Evolutionary conservation across 768 basidiomycete genomes (phyloP), one percentile per base, ranked within the genome.

Genomic region (Termitomyces sp.): DNA sequence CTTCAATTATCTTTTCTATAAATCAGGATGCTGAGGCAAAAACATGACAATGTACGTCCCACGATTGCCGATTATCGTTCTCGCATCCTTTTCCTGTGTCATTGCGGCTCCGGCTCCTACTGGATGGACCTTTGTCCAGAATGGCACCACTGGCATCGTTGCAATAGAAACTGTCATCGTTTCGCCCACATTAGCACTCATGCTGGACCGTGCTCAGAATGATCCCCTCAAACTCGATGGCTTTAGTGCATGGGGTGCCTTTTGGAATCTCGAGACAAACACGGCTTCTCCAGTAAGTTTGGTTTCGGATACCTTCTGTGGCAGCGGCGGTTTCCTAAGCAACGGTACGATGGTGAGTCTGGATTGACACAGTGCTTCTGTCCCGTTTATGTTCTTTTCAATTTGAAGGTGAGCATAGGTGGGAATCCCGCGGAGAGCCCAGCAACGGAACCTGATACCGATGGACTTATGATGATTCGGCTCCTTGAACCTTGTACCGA

Each of bases 401-500:
- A 10, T 29, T 31, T 55, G 31, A 51, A 70, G 68, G 66, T 69
- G 36, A 70, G 71, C 33, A 65, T 70, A 37, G 71, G 71, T 34
- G 62, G 72, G 20, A 65, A 70, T 51, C 63, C 62, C 22, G 68
- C 67, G 0, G 68, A 64, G 7, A 70, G 59, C 50, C 55, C 65
- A 8, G 61, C 62, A 13, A 69, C 69, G 3, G 54, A 64, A 31
- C 57, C 57, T 22, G 58, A 56, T 36, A 54, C 55, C 7, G 61
- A 73, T 63, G 75, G 76, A 6, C 63, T 73, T 1, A 73, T 73
- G 68, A 71, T 63, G 18, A 59, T 77, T n/a, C 69, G 77, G 12
- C 55, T 77, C 0, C 75, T 75, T 59, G 73, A 72, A 18, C 76
- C 76, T 8, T 78, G 77, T 58, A 63, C 67, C 13, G 67, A 73